These are phyloP conservation scores for Amanita thiersii DNA, from an alignment of 768 basidiomycete genomes.

Conservation along the genomic window DNA sequence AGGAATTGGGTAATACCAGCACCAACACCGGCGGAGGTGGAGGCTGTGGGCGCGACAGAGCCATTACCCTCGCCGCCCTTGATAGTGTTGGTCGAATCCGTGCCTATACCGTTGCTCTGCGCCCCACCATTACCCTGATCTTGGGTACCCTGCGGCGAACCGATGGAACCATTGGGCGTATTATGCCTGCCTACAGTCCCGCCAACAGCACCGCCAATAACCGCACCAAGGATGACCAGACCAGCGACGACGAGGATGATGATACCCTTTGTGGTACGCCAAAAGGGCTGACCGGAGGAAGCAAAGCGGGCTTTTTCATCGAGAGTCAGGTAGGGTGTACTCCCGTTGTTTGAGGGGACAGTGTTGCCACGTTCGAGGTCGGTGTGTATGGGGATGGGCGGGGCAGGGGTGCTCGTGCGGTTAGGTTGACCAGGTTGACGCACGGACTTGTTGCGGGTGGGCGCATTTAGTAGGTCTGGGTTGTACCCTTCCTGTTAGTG, in stretches of 20 bases:
- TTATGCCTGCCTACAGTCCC: slow-evolving; percentile 27
- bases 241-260: slow-evolving; percentile 26
- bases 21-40: too few relatives aligned
- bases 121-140: too few relatives aligned
- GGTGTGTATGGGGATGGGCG: slow-evolving; percentile 12
- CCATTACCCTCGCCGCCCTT: too few relatives aligned
- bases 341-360: neutral
- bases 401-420: neutral
- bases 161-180: too few relatives aligned
- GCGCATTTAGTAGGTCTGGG: slow-evolving; percentile 32
- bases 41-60: too few relatives aligned
- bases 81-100: too few relatives aligned
- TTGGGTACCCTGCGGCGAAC: too few relatives aligned
- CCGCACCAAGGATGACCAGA: slow-evolving; percentile 38
- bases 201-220: slow-evolving; percentile 54
- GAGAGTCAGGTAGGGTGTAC: slow-evolving; percentile 9
- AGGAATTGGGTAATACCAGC: too few relatives aligned
- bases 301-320: slow-evolving; percentile 1
- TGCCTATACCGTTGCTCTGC: too few relatives aligned
- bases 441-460: slow-evolving; percentile 9
- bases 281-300: slow-evolving; percentile 30
- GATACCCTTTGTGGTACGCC: slow-evolving; percentile 37
- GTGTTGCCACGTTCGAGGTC: slow-evolving; percentile 12
- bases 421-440: neutral
- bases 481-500: slow-evolving; percentile 43